Evolutionary conservation across 768 basidiomycete genomes (phyloP).

Genomic region (Lanmaoa pseudosensibilis): DNA sequence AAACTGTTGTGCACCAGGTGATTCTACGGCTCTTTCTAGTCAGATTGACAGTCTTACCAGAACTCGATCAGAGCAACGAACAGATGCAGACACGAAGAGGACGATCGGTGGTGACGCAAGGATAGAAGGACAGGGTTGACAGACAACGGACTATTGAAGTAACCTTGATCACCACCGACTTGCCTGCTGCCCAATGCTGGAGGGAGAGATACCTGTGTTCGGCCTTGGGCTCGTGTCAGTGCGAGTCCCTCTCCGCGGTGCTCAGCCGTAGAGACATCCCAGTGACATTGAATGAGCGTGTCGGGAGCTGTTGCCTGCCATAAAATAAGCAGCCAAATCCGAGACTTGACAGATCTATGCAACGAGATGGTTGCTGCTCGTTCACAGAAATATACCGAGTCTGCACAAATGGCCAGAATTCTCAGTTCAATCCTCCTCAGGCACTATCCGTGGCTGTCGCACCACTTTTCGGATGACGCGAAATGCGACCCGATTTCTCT

Average conservation of each 20-base stretch:
- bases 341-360: neutral
- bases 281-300: neutral
- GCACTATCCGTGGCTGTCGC: slow-evolving; percentile 25
- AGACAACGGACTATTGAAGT: slow-evolving; percentile 12
- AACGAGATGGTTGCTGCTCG: slow-evolving; percentile 15
- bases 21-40: slow-evolving; percentile 6
- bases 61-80: neutral
- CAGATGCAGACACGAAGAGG: neutral
- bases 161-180: slow-evolving; percentile 10
- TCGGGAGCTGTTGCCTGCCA: neutral
- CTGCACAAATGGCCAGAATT: slow-evolving; percentile 10
- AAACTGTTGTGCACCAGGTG: slow-evolving; percentile 5
- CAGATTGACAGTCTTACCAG: slow-evolving; percentile 18
- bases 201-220: too few relatives aligned
- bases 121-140: slow-evolving; percentile 13
- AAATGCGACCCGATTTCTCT: slow-evolving; percentile 9
- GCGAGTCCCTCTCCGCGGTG: neutral
- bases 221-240: neutral
- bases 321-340: neutral
- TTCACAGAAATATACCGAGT: slow-evolving; percentile 11
- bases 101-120: slow-evolving; percentile 13
- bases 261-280: neutral
- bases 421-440: slow-evolving; percentile 27
- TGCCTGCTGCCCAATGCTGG: neutral
- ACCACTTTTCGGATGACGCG: slow-evolving; percentile 13